Percentiles rank a stretch among this genome's conserved stretches.
Evolutionary conservation across 2,329 filamentous ascomycete genomes (phyloP).

Genomic region (Scedosporium dehoogii): DNA sequence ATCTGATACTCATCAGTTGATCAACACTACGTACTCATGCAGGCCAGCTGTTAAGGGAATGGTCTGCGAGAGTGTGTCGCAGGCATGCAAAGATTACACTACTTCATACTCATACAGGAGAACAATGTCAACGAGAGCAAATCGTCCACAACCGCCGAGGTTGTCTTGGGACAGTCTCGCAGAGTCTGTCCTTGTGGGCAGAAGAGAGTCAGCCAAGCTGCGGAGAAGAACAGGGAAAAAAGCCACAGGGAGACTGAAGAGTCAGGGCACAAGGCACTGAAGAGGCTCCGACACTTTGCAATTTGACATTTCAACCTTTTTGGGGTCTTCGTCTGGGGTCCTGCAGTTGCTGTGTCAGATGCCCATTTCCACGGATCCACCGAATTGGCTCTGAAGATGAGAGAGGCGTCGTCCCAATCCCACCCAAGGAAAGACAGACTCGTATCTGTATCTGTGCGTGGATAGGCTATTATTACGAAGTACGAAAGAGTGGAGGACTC

Average conservation of each 20-base stretch:
- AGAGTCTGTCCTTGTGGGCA: too few relatives aligned
- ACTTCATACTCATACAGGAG: background rate
- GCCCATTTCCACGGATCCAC: slow-evolving; percentile 3
- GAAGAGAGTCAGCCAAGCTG: background rate
- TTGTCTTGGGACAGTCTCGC: background rate
- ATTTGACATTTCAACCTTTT: too few relatives aligned
- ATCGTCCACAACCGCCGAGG: background rate
- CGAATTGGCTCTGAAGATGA: background rate
- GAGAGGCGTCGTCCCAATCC: background rate
- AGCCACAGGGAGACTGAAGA: background rate
- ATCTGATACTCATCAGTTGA: too few relatives aligned
- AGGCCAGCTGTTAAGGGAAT: background rate
- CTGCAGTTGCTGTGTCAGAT: slow-evolving; percentile 1
- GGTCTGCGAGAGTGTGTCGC: background rate
- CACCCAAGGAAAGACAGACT: background rate
- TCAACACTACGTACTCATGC: too few relatives aligned
- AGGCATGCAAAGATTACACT: background rate
- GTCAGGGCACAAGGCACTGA: too few relatives aligned
- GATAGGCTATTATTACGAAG: background rate
- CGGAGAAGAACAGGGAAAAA: background rate
- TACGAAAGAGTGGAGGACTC: too few relatives aligned
- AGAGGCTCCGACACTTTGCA: too few relatives aligned
- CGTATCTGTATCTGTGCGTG: background rate
- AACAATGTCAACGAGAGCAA: background rate
- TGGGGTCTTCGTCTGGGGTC: background rate